Evolutionary conservation across 225 moss, liverwort and hornwort species (phyloP), one percentile per base, ranked within the genome.

Genomic region (Takakia lepidozioides): DNA sequence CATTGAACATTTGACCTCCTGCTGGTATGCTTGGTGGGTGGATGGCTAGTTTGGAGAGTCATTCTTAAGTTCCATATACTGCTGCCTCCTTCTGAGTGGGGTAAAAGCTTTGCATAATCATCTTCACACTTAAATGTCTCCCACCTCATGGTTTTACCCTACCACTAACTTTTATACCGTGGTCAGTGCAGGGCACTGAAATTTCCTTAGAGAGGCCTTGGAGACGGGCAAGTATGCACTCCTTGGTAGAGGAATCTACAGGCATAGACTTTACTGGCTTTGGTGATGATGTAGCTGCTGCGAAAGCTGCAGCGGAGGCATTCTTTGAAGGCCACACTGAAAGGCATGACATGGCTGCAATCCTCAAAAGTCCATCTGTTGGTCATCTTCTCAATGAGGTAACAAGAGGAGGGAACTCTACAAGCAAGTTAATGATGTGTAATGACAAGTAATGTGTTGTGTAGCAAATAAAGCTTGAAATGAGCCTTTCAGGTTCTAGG

Each of bases 301-400:
- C 98, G 40, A 83, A 79, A 66, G 63, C 60, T 52, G 81, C 83
- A 21, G 75, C 85, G 27, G 34, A 67, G 59, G 61, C 43, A 48
- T 72, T 63, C 46, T 70, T 85, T 16, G 62, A 75, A 29, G 58
- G 72, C 27, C 71, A 75, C 48, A 36, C 65, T 65, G 76, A 77
- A 38, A 62, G 73, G 47, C 75, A 70, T 44, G 78, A 78, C 41
- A 78, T 70, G 8, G 67, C 55, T 48, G 60, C 80, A 54, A 51
- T 98, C 19, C 19, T 57, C 51, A 75, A 73, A 49, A 72, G 71
- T 55, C 80, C 87, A 59, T 85, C 98, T 24, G 57, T 85, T 27
- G 98, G 98, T 49, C 81, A 87, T 47, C 78, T 98, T 38, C 58
- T 98, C 39, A 98, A 98, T 51, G 87, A 98, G 91, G 91, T 92